phyloP scores from a whole-genome alignment of 306 rosid genomes.

The Corylus americana region DNA sequence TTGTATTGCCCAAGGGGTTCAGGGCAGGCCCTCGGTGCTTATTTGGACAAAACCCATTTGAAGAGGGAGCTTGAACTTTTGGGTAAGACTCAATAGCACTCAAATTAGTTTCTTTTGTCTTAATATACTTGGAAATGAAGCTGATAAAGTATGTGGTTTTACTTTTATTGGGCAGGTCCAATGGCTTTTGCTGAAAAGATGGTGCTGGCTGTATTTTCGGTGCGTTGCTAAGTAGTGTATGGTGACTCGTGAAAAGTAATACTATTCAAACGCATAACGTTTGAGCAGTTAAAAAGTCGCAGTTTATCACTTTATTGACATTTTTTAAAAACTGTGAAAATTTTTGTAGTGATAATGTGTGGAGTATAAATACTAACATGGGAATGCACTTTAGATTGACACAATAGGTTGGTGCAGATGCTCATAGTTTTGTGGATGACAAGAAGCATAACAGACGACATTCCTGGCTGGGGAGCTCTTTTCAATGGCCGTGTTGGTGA shows the following conservation, averaged over 20 bases:
- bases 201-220: slow-evolving; percentile 72
- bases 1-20: slow-evolving; percentile 55
- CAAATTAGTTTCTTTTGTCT: too few relatives aligned
- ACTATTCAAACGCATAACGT: too few relatives aligned
- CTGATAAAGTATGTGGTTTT: not conserved
- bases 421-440: slow-evolving; percentile 89
- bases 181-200: slow-evolving; percentile 89
- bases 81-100: slow-evolving; percentile 40
- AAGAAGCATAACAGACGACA: slow-evolving; percentile 75
- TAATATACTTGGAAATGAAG: too few relatives aligned
- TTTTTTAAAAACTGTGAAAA: too few relatives aligned
- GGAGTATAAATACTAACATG: not conserved
- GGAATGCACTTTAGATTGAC: slow-evolving; percentile 1
- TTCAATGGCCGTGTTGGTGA: slow-evolving; percentile 80
- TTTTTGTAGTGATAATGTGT: not conserved
- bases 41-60: slow-evolving; percentile 65
- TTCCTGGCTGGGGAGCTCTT: slow-evolving; percentile 92
- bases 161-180: slow-evolving; percentile 55
- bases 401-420: slow-evolving; percentile 39
- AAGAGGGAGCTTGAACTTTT: slow-evolving; percentile 71
- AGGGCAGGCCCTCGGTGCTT: slow-evolving; percentile 48
- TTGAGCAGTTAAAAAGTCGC: too few relatives aligned
- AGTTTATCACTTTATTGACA: too few relatives aligned
- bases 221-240: slow-evolving; percentile 21
- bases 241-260: too few relatives aligned